Evolutionary conservation across 192 early-diverging fungal genomes (phyloP), one percentile per base, ranked within the genome.

Genomic region (Linnemannia elongata): DNA sequence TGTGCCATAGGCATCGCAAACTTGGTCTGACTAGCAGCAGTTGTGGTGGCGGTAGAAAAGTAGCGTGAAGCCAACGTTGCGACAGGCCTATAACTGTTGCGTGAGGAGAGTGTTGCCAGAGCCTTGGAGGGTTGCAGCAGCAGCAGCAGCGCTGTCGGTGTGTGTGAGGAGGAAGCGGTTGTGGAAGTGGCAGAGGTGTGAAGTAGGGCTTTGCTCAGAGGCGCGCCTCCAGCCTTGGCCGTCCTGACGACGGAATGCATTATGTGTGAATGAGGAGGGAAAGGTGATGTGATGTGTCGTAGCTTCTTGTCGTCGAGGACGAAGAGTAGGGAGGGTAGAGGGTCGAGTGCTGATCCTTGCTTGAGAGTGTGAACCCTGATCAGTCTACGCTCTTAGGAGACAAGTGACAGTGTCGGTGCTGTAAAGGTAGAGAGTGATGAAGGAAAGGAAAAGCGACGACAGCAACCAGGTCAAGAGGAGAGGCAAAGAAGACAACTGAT

Each of bases 201-300:
- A 33, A 66, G 38, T 39, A 39, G 30, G 33, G 60, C 60, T 13
- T 33, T 66, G 60, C 60, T 66, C 6, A 66, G 60, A 33, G 60
- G 60, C 13, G 60, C 60, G 27, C 60, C 60, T 66, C 60, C 27
- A 12, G 30, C 60, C 30, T 66, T 66, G 60, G 33, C 60, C 30
- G 60, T 66, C 60, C 60, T 66, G 60, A 66, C 60, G 60, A 66
- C 30, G 27, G 60, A 30, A 66, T 66, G 60, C 60, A 66, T 66
- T 33, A 20, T 52, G 49, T 33, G 27, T 66, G 30, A 30, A 33
- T 66, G 27, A 33, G 17, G 60, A 33, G 10, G n/a, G 60, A 1
- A 33, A 4, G n/a, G 10, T 27, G 60, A 3, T 33, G 60, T 27
- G 30, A 15, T 10, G 30, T 27, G 7, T 33, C 27, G 60, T 15